Evolutionary conservation across 768 basidiomycete species (phyloP).

Genomic region (Amanita molliuscula): DNA sequence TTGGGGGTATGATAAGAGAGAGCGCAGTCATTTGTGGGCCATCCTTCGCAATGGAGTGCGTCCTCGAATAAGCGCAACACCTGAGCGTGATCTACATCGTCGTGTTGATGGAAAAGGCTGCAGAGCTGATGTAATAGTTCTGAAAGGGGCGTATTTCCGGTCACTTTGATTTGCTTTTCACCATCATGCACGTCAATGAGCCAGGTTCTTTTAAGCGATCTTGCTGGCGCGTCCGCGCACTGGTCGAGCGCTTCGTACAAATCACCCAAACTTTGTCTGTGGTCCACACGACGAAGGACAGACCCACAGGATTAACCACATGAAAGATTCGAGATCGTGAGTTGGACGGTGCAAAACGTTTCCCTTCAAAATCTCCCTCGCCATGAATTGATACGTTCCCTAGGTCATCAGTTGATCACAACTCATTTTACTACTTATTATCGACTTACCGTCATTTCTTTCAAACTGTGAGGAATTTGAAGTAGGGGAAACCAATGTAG

Average conservation of each 20-base stretch:
- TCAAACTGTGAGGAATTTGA: background rate
- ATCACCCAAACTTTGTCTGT: background rate
- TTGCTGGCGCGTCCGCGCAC: background rate
- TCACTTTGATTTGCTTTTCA: background rate
- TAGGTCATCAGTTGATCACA: background rate
- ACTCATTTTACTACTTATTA: background rate
- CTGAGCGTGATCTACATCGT: background rate
- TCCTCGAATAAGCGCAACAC: background rate
- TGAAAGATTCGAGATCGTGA: background rate
- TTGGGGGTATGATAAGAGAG: too few relatives aligned
- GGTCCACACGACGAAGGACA: background rate
- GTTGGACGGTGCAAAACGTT: background rate
- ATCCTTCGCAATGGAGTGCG: background rate
- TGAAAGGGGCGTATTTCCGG: background rate
- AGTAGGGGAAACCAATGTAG: background rate
- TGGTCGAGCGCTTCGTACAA: background rate
- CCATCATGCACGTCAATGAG: background rate
- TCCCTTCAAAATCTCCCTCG: background rate
- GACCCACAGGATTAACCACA: background rate
- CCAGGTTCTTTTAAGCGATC: background rate
- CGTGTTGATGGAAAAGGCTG: background rate
- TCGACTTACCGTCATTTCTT: background rate
- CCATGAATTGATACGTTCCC: background rate
- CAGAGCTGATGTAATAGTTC: background rate
- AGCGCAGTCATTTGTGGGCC: too few relatives aligned